Conservation (phyloP, 2,329 filamentous ascomycete genomes). For the Lachnellula occidentalis region DNA sequence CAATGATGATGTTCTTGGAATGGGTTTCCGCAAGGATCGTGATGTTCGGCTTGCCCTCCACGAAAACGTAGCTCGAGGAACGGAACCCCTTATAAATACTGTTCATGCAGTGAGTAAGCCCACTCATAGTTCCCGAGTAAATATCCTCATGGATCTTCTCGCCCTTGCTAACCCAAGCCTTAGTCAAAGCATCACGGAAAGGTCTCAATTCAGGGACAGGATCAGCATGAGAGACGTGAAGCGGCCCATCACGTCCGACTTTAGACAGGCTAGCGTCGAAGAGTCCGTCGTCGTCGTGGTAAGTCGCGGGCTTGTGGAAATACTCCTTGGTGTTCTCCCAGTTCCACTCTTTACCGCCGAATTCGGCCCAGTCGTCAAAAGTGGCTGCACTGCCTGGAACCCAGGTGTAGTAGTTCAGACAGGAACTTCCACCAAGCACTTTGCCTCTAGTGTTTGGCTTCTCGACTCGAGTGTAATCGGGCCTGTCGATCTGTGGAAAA, state of each 20-base stretch:
- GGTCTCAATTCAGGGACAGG: constrained; percentile 45
- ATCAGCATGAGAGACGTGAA: constrained; percentile 50
- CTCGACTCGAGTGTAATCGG: constrained; percentile 55
- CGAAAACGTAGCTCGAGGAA: constrained; percentile 45
- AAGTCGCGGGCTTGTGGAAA: constrained; percentile 49
- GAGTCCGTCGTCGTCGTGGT: constrained; percentile 47
- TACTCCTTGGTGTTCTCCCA: constrained; percentile 48
- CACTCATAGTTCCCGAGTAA: constrained; percentile 49
- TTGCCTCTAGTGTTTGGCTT: constrained; percentile 51
- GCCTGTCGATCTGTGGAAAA: constrained; percentile 46
- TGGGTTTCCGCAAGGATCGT: constrained; percentile 43
- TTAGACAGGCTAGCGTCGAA: constrained; percentile 43
- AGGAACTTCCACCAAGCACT: constrained; percentile 42
- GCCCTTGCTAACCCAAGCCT: constrained; percentile 50
- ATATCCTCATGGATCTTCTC: constrained; percentile 47
- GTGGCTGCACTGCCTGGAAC: constrained; percentile 51
- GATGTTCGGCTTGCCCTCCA: constrained; percentile 50
- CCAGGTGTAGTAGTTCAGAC: constrained; percentile 63
- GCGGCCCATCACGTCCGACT: constrained; percentile 46
- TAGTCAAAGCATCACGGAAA: constrained; percentile 45
- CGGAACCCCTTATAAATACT: constrained; percentile 53
- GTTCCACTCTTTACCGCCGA: constrained; percentile 46
- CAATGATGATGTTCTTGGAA: constrained; percentile 50
- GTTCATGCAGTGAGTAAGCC: constrained; percentile 48
- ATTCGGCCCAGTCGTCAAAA: constrained; percentile 46